Evolutionary conservation across 2,329 filamentous ascomycete genomes (phyloP).

Genomic region (Colletotrichum graminicola): DNA sequence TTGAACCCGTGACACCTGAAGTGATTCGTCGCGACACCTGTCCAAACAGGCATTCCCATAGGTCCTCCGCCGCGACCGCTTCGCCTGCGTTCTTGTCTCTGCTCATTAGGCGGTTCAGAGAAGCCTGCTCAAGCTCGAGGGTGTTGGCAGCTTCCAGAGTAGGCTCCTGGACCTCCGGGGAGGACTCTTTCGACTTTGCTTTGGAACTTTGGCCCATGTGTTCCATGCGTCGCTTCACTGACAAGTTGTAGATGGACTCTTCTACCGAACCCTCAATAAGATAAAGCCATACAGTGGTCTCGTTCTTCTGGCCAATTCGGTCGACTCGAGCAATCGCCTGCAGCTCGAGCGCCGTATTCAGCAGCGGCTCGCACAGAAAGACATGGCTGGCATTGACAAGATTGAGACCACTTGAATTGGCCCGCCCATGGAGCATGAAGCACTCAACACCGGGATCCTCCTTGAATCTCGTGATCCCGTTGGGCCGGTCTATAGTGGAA

Average conservation of each 20-base stretch:
- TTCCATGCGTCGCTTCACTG: conserved; percentile 80
- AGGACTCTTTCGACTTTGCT: conserved; percentile 56
- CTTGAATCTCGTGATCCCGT: conserved; percentile 82
- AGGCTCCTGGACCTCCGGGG: conserved; percentile 66
- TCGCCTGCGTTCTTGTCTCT: conserved; percentile 81
- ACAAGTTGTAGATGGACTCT: conserved; percentile 90
- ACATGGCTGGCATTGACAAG: conserved; percentile 94
- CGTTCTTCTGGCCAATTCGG: conserved; percentile 88
- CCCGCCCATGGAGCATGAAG: conserved; percentile 89
- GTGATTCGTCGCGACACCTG: conserved; percentile 54
- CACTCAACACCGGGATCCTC: conserved; percentile 80
- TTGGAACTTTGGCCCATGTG: conserved; percentile 72
- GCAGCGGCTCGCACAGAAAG: conserved; percentile 91
- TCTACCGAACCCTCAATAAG: conserved; percentile 92
- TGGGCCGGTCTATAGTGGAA: conserved; percentile 74
- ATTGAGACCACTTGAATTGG: conserved; percentile 89
- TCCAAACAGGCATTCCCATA: conserved; percentile 93
- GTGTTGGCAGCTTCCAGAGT: conserved; percentile 87
- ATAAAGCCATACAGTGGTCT: conserved; percentile 96
- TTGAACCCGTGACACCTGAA: conserved; percentile 20
- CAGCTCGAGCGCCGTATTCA: conserved; percentile 93
- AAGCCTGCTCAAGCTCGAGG: conserved; percentile 81
- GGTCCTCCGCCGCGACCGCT: conserved; percentile 79
- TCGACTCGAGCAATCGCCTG: conserved; percentile 97
- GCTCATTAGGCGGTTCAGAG: conserved; percentile 77